phyloP scores from a whole-genome alignment of 2,329 filamentous ascomycete genomes.

The Talaromyces sp. region DNA sequence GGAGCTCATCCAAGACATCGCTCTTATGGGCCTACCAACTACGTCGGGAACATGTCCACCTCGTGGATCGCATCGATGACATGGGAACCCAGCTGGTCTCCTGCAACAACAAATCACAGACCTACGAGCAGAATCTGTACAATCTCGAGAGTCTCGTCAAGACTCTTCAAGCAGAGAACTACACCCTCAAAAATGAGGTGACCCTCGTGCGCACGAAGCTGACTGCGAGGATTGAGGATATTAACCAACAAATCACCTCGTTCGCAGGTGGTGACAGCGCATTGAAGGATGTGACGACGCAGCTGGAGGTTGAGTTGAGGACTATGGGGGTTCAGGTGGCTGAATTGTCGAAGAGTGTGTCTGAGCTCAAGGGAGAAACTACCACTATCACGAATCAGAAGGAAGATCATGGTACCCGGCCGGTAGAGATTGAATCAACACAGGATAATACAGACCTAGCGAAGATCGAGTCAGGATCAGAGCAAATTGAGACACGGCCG shows the following conservation, averaged over 20 bases:
- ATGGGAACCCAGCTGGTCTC: constrained; percentile 17
- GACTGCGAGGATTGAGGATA: constrained; percentile 3
- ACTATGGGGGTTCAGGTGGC: not conserved
- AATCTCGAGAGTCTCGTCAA: constrained; percentile 11
- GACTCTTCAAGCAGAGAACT: constrained; percentile 13
- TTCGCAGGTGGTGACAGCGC: not conserved
- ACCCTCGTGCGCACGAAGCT: constrained; percentile 4
- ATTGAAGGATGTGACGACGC: not conserved
- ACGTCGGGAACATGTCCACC: constrained; percentile 32
- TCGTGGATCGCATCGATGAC: constrained; percentile 25
- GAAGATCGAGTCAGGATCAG: not conserved
- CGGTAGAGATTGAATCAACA: not conserved
- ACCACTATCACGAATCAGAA: not conserved
- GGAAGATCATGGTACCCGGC: not conserved
- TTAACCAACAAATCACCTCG: constrained; percentile 7
- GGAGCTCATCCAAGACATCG: constrained; percentile 16
- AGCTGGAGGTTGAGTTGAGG: not conserved
- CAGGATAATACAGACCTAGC: not conserved
- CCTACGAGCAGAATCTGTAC: constrained; percentile 5
- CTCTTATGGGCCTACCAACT: constrained; percentile 38
- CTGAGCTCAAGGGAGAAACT: not conserved
- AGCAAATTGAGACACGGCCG: not conserved
- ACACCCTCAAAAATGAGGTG: constrained; percentile 12
- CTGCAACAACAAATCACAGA: constrained; percentile 9
- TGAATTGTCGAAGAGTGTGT: constrained; percentile 1